Percentiles rank a stretch among this genome's conserved stretches.
Conservation (phyloP, 768 basidiomycete genomes). For the Hortiboletus campestris region DNA sequence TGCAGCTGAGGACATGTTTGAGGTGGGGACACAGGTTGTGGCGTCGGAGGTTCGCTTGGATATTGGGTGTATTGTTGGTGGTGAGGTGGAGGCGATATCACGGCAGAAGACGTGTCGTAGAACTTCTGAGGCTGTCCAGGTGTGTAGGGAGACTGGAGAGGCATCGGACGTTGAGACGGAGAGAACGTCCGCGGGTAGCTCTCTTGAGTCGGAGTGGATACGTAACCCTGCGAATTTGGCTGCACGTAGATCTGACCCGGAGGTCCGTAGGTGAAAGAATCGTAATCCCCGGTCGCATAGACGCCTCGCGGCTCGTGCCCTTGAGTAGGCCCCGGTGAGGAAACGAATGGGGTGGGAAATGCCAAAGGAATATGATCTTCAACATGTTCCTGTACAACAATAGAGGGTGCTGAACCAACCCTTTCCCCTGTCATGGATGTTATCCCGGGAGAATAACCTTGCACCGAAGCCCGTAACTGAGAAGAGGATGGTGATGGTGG, state of each 20-base stretch:
- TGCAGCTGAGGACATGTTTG: conserved; percentile 10
- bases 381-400: conserved; percentile 15
- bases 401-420: conserved; percentile 13
- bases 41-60: conserved; percentile 1
- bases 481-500: conserved; percentile 2
- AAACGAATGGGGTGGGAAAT: conserved; percentile 5
- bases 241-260: conserved; percentile 11
- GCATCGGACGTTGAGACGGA: conserved; percentile 4
- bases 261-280: not conserved
- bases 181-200: conserved; percentile 5
- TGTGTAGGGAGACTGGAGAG: conserved; percentile 10
- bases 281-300: not conserved
- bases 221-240: conserved; percentile 10
- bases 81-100: conserved; percentile 1
- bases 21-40: conserved; percentile 13
- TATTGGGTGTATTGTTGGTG: conserved; percentile 19
- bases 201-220: not conserved
- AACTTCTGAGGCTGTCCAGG: conserved; percentile 16
- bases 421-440: not conserved
- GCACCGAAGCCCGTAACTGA: conserved; percentile 6
- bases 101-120: conserved; percentile 1
- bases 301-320: not conserved
- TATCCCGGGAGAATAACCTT: conserved; percentile 2
- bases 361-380: not conserved
- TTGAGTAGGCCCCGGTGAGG: not conserved